phyloP scores from a whole-genome alignment of 805 yeast genomes.

The Yamadazyma phyllophila region DNA sequence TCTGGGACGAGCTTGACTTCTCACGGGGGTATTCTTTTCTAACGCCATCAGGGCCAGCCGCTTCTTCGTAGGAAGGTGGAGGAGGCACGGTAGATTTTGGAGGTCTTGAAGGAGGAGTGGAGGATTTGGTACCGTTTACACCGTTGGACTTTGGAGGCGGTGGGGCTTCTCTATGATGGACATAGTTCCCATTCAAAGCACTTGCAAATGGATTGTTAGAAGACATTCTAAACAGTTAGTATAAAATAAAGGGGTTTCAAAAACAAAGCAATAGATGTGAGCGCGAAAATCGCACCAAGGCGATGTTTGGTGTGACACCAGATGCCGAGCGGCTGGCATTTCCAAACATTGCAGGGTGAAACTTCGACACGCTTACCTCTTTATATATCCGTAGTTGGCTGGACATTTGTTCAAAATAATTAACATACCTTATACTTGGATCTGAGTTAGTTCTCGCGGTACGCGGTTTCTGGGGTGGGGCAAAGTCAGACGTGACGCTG shows the following conservation, averaged over 20 bases:
- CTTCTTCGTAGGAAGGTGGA: slow-evolving; percentile 74
- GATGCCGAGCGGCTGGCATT: background rate
- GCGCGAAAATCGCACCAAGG: slow-evolving; percentile 2
- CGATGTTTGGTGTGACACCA: background rate
- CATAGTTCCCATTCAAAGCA: slow-evolving; percentile 39
- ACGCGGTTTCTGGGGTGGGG: slow-evolving; percentile 11
- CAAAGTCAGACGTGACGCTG: slow-evolving; percentile 8
- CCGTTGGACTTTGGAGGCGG: slow-evolving; percentile 20
- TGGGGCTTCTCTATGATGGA: slow-evolving; percentile 36
- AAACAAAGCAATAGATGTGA: slow-evolving; percentile 4
- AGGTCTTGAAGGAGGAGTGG: slow-evolving; percentile 26
- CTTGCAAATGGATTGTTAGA: slow-evolving; percentile 57
- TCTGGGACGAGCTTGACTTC: slow-evolving; percentile 27
- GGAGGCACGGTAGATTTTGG: slow-evolving; percentile 29
- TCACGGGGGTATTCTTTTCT: slow-evolving; percentile 53
- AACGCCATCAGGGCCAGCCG: slow-evolving; percentile 48
- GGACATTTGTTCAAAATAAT: background rate
- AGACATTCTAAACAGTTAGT: slow-evolving; percentile 28
- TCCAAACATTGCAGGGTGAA: too few species aligned
- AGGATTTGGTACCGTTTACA: slow-evolving; percentile 18
- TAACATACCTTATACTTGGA: slow-evolving; percentile 16
- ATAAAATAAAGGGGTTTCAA: slow-evolving; percentile 1
- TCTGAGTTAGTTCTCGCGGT: slow-evolving; percentile 14
- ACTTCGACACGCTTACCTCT: too few species aligned
- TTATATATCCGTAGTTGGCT: background rate